A percentile compares a stretch with the other conserved stretches of the same genome.
Evolutionary conservation across 2,329 filamentous ascomycete species (phyloP).

Genomic region (Ophidiomyces ophidiicola): DNA sequence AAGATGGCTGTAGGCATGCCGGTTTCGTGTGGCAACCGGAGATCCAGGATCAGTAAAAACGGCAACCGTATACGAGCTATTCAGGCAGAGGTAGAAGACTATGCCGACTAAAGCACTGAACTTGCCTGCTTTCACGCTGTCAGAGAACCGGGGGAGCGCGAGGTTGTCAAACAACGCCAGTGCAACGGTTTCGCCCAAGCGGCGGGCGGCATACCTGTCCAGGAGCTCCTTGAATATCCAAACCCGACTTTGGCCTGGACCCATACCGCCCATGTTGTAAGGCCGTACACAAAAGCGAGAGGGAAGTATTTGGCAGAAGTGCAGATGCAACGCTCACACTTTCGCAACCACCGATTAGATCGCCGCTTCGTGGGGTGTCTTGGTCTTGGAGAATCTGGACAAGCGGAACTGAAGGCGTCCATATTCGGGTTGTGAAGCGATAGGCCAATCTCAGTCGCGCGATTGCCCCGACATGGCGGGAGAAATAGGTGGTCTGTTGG

Average conservation of each 20-base stretch:
- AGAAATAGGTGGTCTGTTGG: too few species aligned
- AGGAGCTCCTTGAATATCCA: conserved; percentile 38
- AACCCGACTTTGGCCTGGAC: conserved; percentile 65
- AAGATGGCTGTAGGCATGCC: conserved; percentile 57
- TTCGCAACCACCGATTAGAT: conserved; percentile 32
- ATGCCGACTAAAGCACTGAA: conserved; percentile 44
- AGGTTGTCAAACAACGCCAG: conserved; percentile 1
- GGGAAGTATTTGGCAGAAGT: conserved; percentile 67
- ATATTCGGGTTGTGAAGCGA: conserved; percentile 17
- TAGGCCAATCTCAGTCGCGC: too few species aligned
- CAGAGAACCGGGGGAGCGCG: conserved; percentile 8
- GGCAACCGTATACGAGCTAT: conserved; percentile 80
- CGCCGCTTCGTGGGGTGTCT: conserved; percentile 32
- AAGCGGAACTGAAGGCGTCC: conserved; percentile 29
- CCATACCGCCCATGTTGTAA: conserved; percentile 92
- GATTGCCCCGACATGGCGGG: conserved; percentile 1
- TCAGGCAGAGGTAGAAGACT: conserved; percentile 63
- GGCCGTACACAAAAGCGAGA: conserved; percentile 72
- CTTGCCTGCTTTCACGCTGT: conserved; percentile 19
- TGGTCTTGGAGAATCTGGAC: conserved; percentile 26
- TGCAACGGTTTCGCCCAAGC: neutral
- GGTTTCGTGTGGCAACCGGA: conserved; percentile 33
- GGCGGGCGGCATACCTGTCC: conserved; percentile 30
- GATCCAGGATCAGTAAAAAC: conserved; percentile 85
- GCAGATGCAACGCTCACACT: conserved; percentile 74